phyloP scores from a whole-genome alignment of 768 basidiomycete genomes.

The Trametes cingulata region DNA sequence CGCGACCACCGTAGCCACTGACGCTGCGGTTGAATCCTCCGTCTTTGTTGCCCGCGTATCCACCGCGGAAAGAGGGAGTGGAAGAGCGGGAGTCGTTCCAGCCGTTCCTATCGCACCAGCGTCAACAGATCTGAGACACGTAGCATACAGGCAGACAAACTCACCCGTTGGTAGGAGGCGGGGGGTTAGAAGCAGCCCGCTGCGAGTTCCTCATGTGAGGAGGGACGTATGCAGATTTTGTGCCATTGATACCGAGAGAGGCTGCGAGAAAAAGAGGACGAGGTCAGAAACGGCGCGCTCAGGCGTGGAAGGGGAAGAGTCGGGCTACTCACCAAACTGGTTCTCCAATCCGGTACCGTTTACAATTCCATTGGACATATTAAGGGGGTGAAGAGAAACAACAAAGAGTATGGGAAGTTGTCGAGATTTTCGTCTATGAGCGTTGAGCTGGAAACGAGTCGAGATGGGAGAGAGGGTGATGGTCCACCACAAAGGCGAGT shows the following conservation, averaged over 20 bases:
- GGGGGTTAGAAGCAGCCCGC: conserved; percentile 71
- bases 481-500: conserved; percentile 37
- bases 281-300: conserved; percentile 1
- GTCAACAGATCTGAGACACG: conserved; percentile 21
- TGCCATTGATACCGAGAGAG: conserved; percentile 69
- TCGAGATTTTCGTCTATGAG: conserved; percentile 38
- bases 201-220: conserved; percentile 85
- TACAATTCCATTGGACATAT: conserved; percentile 94
- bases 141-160: conserved; percentile 25
- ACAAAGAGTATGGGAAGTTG: conserved; percentile 32
- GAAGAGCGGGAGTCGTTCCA: conserved; percentile 73
- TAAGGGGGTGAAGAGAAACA: conserved; percentile 36
- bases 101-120: conserved; percentile 51
- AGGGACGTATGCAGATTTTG: conserved; percentile 83
- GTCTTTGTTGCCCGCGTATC: conserved; percentile 41
- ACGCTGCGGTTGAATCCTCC: conserved; percentile 41
- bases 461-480: conserved; percentile 32
- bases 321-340: conserved; percentile 60
- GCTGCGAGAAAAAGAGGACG: conserved; percentile 41
- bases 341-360: conserved; percentile 75
- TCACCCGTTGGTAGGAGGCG: conserved; percentile 52
- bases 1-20: conserved; percentile 39
- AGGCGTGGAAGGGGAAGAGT: background rate
- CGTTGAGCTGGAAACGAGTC: conserved; percentile 26
- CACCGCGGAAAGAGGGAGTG: conserved; percentile 55